These are phyloP conservation scores for Naganishia kalamii DNA, from an alignment of 768 basidiomycete species.

Conservation along the genomic window DNA sequence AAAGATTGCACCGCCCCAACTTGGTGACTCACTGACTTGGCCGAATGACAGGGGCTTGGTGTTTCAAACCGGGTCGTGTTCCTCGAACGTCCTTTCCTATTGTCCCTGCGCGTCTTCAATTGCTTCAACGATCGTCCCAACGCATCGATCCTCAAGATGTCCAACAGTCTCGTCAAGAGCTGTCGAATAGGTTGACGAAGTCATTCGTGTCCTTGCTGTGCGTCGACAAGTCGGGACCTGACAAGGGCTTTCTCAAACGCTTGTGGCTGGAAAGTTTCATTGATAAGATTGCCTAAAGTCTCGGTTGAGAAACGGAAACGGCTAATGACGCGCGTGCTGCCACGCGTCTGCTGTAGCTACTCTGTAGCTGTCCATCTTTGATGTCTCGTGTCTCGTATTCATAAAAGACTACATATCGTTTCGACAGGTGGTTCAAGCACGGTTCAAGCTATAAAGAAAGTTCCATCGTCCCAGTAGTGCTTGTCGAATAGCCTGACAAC, in stretches of 20 bases:
- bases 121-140: too few relatives aligned
- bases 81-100: neutral
- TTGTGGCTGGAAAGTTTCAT: neutral
- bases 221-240: too few relatives aligned
- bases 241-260: neutral
- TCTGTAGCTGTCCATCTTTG: too few relatives aligned
- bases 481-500: neutral
- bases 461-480: too few relatives aligned
- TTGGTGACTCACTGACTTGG: neutral
- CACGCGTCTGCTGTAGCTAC: too few relatives aligned
- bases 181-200: too few relatives aligned
- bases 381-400: too few relatives aligned
- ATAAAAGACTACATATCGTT: neutral
- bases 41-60: neutral
- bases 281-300: neutral
- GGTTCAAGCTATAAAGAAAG: neutral
- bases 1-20: neutral
- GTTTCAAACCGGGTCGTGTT: neutral
- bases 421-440: neutral
- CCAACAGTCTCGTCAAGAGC: too few relatives aligned
- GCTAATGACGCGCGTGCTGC: too few relatives aligned
- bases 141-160: too few relatives aligned
- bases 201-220: too few relatives aligned
- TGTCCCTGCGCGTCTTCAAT: neutral
- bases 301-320: too few relatives aligned